These are phyloP conservation scores for Blastomyces percursus DNA, from an alignment of 2,329 filamentous ascomycete genomes.

Conservation along the genomic window DNA sequence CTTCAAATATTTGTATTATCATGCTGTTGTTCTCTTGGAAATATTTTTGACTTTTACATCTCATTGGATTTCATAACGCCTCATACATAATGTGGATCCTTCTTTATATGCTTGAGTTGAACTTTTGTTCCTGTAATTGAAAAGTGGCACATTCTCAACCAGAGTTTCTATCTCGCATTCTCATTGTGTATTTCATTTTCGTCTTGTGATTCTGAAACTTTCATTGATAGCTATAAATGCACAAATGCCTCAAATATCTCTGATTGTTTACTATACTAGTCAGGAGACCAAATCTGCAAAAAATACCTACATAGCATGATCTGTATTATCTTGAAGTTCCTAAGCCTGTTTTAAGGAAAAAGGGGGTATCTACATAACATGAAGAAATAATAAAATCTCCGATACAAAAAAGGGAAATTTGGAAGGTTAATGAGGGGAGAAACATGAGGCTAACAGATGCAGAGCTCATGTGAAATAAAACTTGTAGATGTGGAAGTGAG, in stretches of 20 bases:
- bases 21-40: too few relatives aligned
- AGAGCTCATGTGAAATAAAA: not conserved
- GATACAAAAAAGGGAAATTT: not conserved
- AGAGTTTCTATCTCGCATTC: not conserved
- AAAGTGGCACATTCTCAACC: not conserved
- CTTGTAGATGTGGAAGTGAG: not conserved
- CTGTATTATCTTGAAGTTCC: not conserved
- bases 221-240: not conserved
- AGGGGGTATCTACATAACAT: not conserved
- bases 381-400: not conserved
- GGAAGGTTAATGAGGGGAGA: not conserved
- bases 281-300: not conserved
- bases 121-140: too few relatives aligned
- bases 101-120: too few relatives aligned
- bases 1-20: not conserved
- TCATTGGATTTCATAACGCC: not conserved
- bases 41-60: not conserved
- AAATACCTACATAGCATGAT: not conserved
- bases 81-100: not conserved
- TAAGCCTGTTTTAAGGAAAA: not conserved
- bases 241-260: not conserved
- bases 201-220: not conserved
- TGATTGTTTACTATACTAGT: too few relatives aligned
- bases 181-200: not conserved
- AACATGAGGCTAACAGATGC: too few relatives aligned